phyloP scores from a whole-genome alignment of 768 basidiomycete species.

The Hericium rajendrae region DNA sequence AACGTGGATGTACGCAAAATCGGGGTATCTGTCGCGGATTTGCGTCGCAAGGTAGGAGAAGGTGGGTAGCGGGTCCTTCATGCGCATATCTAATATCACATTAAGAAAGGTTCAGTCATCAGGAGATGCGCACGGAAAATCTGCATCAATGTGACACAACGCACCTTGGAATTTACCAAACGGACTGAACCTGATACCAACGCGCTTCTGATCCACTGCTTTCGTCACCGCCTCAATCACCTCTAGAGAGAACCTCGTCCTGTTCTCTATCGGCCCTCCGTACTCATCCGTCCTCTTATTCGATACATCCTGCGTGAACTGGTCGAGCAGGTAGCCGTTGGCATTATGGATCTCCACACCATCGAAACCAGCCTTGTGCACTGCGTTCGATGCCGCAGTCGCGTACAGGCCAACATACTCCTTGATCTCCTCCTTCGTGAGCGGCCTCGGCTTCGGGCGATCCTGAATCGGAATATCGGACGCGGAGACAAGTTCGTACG shows the following conservation, averaged over 20 bases:
- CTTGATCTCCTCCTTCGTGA: slow-evolving; percentile 38
- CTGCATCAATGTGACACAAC: background rate
- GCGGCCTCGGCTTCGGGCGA: slow-evolving; percentile 25
- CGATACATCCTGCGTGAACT: slow-evolving; percentile 49
- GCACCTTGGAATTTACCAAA: slow-evolving; percentile 29
- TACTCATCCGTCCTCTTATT: slow-evolving; percentile 57
- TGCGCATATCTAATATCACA: slow-evolving; percentile 8
- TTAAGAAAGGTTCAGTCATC: background rate
- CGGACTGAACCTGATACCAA: slow-evolving; percentile 48
- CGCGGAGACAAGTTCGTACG: slow-evolving; percentile 18
- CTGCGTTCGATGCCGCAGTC: slow-evolving; percentile 11
- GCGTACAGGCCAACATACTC: slow-evolving; percentile 43
- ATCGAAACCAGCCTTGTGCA: slow-evolving; percentile 45
- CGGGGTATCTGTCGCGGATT: slow-evolving; percentile 12
- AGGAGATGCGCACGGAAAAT: too few species aligned
- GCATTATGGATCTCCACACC: slow-evolving; percentile 41
- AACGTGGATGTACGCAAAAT: slow-evolving; percentile 21
- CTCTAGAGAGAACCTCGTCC: slow-evolving; percentile 47
- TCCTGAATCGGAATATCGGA: slow-evolving; percentile 15
- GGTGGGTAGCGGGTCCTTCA: slow-evolving; percentile 19
- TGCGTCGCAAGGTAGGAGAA: slow-evolving; percentile 19
- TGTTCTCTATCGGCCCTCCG: slow-evolving; percentile 56
- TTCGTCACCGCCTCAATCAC: slow-evolving; percentile 40
- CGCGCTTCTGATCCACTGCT: slow-evolving; percentile 44
- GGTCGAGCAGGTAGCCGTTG: slow-evolving; percentile 39